Evolutionary conservation across 257 asterid genomes (phyloP).

Genomic region (Ocimum tenuiflorum): DNA sequence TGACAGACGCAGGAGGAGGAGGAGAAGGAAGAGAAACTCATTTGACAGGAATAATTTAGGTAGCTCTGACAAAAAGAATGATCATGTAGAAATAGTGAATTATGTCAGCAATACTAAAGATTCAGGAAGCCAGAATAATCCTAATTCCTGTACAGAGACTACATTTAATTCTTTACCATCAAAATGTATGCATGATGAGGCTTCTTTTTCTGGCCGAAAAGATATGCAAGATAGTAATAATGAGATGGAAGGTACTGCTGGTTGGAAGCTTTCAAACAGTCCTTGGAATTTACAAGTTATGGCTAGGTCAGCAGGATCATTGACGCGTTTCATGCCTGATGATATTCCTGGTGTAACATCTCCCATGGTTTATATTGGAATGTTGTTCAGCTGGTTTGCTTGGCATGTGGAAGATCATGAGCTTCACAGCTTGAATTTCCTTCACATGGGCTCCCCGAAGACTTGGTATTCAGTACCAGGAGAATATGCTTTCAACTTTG

Average conservation of each 20-base stretch:
- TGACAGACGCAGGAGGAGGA: slow-evolving; percentile 47
- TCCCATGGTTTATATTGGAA: slow-evolving; percentile 95
- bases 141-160: slow-evolving; percentile 29
- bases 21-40: slow-evolving; percentile 55
- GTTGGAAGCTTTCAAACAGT: slow-evolving; percentile 93
- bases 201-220: slow-evolving; percentile 31
- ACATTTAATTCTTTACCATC: slow-evolving; percentile 30
- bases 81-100: slow-evolving; percentile 32
- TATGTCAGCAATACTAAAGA: slow-evolving; percentile 31
- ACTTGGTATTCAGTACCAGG: slow-evolving; percentile 99
- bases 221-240: slow-evolving; percentile 28
- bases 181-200: slow-evolving; percentile 18
- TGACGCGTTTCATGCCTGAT: slow-evolving; percentile 97
- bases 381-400: slow-evolving; percentile 99
- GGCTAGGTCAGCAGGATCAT: slow-evolving; percentile 89
- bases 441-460: slow-evolving; percentile 89
- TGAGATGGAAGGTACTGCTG: slow-evolving; percentile 80
- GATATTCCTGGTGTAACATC: slow-evolving; percentile 99
- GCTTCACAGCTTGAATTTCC: slow-evolving; percentile 96
- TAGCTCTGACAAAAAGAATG: slow-evolving; percentile 30
- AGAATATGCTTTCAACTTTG: slow-evolving; percentile 71
- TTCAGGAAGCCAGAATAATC: slow-evolving; percentile 27
- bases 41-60: slow-evolving; percentile 50
- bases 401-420: slow-evolving; percentile 99
- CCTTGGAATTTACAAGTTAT: slow-evolving; percentile 97